Evolutionary conservation across 2,329 filamentous ascomycete genomes (phyloP), one percentile per base, ranked within the genome.

Genomic region (Allantophomopsis lycopodina): DNA sequence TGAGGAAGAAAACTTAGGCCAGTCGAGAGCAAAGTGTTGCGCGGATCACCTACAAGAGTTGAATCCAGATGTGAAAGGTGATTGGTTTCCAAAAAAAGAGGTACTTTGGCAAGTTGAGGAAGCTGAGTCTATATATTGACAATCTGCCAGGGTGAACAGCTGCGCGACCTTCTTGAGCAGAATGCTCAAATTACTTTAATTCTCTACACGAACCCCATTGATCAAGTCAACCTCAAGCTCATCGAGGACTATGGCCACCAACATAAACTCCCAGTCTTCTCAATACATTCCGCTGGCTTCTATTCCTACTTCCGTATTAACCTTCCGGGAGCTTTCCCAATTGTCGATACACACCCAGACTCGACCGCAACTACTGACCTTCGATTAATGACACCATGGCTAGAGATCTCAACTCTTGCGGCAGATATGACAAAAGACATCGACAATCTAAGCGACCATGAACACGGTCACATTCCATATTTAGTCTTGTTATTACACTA

Each of bases 281-380:
- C 87, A 47, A 72, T 91, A 35, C 86, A 94, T 56, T 94, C 82
- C n/a, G 72, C 83, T 32, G 91, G 91, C 20, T 95, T 94, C 63
- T 94, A 91, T 60, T 83, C 85, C 2, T 84, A 83, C 48, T 94
- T 96, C 57, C 82, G 78, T n/a, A 68, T 93, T 20, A 68, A 74
- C 48, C 65, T 94, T 20, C 81, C 84, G 8, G 67, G 76, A n/a
- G 75, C 79, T 20, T 94, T 93, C 51, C 87, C 89, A 5, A 83
- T 98, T 42, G 83, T 98, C 46, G 89, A 98, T 56, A 96, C 91
- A 35, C 91, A 98, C 54, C 91, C 91, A 1, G 87, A 94, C 46
- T 77, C 85, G 32, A 83, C 85, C 32, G 78, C 85, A 7, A 91
- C 77, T 1, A 79, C 83, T 41, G 91, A 98, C 51, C 69, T 98